Percentiles rank a stretch among this genome's conserved stretches.
Evolutionary conservation across 2,329 filamentous ascomycete genomes (phyloP).

Genomic region (Microsporum audouinii): DNA sequence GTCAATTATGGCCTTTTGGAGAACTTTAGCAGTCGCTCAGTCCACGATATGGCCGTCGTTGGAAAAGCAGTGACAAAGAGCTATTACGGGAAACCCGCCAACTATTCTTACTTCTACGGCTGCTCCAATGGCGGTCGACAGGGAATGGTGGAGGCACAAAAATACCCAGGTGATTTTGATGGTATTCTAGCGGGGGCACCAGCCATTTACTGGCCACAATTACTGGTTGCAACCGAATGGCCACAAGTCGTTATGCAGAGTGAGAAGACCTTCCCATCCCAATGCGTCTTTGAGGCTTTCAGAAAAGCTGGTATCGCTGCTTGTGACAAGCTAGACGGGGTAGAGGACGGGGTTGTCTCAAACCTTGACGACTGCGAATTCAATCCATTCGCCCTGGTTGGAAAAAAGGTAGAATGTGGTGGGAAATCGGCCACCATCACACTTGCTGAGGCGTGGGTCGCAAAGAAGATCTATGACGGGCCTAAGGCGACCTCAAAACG

Average conservation of each 20-base stretch:
- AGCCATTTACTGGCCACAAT: neutral
- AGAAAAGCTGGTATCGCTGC: neutral
- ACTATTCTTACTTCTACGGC: constrained; percentile 5
- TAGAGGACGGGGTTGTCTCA: neutral
- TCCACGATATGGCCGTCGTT: neutral
- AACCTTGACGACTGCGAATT: neutral
- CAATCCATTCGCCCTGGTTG: neutral
- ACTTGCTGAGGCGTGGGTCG: neutral
- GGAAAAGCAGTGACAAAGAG: neutral
- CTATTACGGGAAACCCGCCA: neutral
- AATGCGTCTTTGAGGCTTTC: neutral
- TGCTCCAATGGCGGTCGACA: constrained; percentile 6
- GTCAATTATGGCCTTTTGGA: neutral
- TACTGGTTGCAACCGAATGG: neutral
- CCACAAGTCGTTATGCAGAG: neutral
- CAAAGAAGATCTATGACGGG: neutral
- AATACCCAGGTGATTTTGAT: constrained; percentile 3
- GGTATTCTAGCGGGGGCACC: constrained; percentile 2
- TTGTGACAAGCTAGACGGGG: neutral
- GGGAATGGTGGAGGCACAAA: constrained; percentile 2
- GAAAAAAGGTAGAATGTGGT: neutral
- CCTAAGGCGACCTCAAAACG: neutral
- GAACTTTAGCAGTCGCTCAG: neutral
- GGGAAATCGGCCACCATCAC: neutral
- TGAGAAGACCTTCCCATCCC: neutral